Evolutionary conservation across 2,329 filamentous ascomycete genomes (phyloP), one percentile per base, ranked within the genome.

Genomic region (Keithomyces neogunnii): DNA sequence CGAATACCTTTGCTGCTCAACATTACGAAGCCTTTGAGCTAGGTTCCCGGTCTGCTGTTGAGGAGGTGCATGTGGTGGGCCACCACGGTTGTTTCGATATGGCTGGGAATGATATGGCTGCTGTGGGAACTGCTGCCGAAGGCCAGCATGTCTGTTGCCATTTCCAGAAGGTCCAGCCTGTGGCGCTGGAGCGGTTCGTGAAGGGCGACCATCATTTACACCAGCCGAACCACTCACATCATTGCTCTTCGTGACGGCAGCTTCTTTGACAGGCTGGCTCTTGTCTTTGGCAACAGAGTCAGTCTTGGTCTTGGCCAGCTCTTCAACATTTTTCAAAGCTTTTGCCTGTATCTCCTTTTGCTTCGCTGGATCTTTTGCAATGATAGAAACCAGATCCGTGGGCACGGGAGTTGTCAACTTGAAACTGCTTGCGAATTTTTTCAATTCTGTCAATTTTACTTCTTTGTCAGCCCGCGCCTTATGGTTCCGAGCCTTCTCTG

Each of bases 311-410:
- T 82, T 77, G 3, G 72, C 70, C 49, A 79, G 68, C 56, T 84
- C 80, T 55, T 89, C 84, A 2, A 83, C 84, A 58, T 92, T 86
- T 62, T 83, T 81, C 54, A 88, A 82, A 1, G 89, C 89, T 68
- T 91, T 95, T 60, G 90, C 86, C 62, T 96, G 86, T 56, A 99
- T 97, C 63, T 91, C 84, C 62, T 90, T 84, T 69, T 97, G 93
- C 72, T 96, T 99, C 45, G 75, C 79, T n/a, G 90, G 90, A 64
- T 99, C 93, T 66, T 97, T 99, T 53, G 93, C 92, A 54, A 99
- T 86, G 58, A 99, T 99, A 1, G 89, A 86, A 31, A 99, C 90
- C 36, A 99, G 72, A 67, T 99, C 93, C 48, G 81, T 84, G 1
- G 93, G 93, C 9, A 99, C 90, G 5, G 91, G 90, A 3, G 92